Base-by-base conservation (phyloP, 2,329 filamentous ascomycete species). In the Botryosphaeria agaves region DNA sequence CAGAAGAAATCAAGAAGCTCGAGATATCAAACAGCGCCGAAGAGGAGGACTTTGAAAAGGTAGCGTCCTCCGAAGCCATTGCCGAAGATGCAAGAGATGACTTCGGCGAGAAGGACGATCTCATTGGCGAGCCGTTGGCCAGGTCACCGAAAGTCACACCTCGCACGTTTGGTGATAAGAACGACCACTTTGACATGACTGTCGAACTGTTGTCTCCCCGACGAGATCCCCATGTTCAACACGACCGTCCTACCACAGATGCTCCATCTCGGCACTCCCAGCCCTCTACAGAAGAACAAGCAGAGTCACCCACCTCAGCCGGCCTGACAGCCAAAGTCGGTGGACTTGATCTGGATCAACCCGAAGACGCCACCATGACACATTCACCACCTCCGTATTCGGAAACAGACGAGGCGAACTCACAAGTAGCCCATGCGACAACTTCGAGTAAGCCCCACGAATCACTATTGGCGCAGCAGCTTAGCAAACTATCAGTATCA, bases 21-120 rank as follows among this genome's bases (percentile, higher is more conserved):
- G 81, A 87, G 41, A 72, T 87, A 9, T 79, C 77, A 31, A 91
- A 89, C 44, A 73, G 71, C 11, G 76, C 78, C 8, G 83, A 93
- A 40, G 81, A 89, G 38, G 89, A 95, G 47, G 82, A 81, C 1
- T 95, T 94, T 45, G 89, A 98, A 50, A 84, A 93, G 52, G 85
- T 95, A 7, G 62, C 62, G 27, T 61, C 64, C 15, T 67, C 69
- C 27, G 76, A 73, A 18, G 77, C 83, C 35, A 68, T 83, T 42
- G 71, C 70, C 12, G 79, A 85, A 36, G 76, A 81, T 30, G 70
- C 68, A 2, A 78, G 76, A 21, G 71, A 79, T 37, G 72, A 78
- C 37, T 69, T 78, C 34, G 65, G 74, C 39, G 73, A 73, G 47
- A 61, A 59, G 33, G 49, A 28, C 6, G 14, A 29, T 7, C 28